Evolutionary conservation across 805 yeast genomes (phyloP).

Genomic region (Wickerhamomyces tratensis): DNA sequence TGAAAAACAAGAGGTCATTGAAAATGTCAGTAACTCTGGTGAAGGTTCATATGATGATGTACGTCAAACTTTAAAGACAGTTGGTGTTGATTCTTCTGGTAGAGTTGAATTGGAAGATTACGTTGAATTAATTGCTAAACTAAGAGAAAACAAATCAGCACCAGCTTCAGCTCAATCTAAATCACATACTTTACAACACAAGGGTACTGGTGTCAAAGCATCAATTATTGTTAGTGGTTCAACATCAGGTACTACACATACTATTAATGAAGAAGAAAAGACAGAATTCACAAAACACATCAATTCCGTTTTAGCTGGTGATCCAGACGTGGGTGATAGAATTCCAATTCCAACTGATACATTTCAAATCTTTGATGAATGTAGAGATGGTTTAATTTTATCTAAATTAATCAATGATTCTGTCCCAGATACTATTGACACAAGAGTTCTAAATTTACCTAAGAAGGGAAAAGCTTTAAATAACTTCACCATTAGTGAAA

Average conservation of each 20-base stretch:
- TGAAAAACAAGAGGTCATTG: constrained; percentile 84
- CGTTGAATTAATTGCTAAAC: constrained; percentile 74
- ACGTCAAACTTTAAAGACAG: constrained; percentile 85
- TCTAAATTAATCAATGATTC: constrained; percentile 94
- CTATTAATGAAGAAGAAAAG: constrained; percentile 95
- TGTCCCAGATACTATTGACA: constrained; percentile 96
- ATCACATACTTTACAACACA: constrained; percentile 27
- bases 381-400: constrained; percentile 87
- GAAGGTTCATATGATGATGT: constrained; percentile 83
- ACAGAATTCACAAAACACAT: constrained; percentile 94
- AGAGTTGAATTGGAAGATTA: constrained; percentile 94
- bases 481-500: constrained; percentile 92
- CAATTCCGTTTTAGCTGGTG: constrained; percentile 86
- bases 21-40: constrained; percentile 71
- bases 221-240: constrained; percentile 78
- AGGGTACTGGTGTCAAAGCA: constrained; percentile 51
- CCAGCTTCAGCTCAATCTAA: constrained; percentile 21
- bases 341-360: constrained; percentile 90
- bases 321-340: constrained; percentile 71
- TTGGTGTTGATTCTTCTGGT: constrained; percentile 92
- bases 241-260: constrained; percentile 89
- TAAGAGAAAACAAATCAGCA: constrained; percentile 42
- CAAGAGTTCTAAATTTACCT: constrained; percentile 90
- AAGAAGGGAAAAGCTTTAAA: constrained; percentile 73
- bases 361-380: constrained; percentile 94